A percentile compares a stretch with the other conserved stretches of the same genome.
Evolutionary conservation across 257 asterid species (phyloP).

Genomic region (Euphrasia confusa): DNA sequence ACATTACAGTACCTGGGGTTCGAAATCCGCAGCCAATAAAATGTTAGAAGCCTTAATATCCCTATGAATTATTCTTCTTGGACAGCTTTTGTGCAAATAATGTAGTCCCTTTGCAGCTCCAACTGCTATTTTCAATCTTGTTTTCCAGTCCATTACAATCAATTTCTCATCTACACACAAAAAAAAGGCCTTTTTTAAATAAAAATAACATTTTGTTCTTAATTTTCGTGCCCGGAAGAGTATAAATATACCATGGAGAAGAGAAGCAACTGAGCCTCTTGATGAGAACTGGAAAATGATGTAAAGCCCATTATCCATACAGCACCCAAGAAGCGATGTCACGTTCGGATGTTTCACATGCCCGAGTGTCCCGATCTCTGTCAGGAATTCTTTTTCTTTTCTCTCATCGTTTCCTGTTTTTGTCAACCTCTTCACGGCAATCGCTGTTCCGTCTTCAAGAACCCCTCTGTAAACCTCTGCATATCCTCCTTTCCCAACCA

Average conservation of each 20-base stretch:
- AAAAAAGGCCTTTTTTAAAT: neutral
- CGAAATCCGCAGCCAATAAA: slow-evolving; percentile 61
- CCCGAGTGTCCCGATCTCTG: slow-evolving; percentile 83
- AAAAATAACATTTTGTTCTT: no score
- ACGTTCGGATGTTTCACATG: slow-evolving; percentile 88
- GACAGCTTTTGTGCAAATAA: slow-evolving; percentile 83
- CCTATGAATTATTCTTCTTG: slow-evolving; percentile 87
- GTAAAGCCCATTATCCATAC: slow-evolving; percentile 83
- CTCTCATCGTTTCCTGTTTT: slow-evolving; percentile 69
- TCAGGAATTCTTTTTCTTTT: slow-evolving; percentile 80
- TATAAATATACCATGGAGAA: slow-evolving; percentile 58
- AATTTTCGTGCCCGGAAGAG: no score
- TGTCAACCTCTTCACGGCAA: slow-evolving; percentile 78
- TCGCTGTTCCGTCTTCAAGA: slow-evolving; percentile 65
- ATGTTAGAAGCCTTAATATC: slow-evolving; percentile 85
- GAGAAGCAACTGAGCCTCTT: slow-evolving; percentile 84
- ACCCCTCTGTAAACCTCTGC: slow-evolving; percentile 96
- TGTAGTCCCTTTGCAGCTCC: slow-evolving; percentile 85
- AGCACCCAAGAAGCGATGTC: slow-evolving; percentile 71
- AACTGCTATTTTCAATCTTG: slow-evolving; percentile 76
- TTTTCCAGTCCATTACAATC: slow-evolving; percentile 72
- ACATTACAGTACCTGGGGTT: slow-evolving; percentile 61
- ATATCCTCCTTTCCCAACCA: slow-evolving; percentile 93
- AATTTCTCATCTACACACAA: slow-evolving; percentile 50
- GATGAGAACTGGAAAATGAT: slow-evolving; percentile 89